Evolutionary conservation across 1,284 basidiomycete genomes (phyloP).

Genomic region (Marasmius fiardii): DNA sequence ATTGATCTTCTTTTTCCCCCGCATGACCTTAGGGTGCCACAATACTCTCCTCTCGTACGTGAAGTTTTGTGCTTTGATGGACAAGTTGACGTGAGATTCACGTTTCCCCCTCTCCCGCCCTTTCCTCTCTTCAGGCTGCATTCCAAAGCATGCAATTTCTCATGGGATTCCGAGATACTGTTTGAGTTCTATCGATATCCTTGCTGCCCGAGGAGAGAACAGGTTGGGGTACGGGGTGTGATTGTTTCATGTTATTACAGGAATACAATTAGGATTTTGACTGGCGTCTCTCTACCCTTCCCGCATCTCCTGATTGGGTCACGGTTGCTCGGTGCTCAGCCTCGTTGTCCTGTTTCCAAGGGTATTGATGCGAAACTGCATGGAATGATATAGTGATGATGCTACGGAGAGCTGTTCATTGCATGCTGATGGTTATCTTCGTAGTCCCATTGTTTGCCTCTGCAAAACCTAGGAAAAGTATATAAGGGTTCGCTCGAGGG

Average conservation of each 20-base stretch:
- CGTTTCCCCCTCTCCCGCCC: slow-evolving; percentile 2
- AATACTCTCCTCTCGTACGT: slow-evolving; percentile 62
- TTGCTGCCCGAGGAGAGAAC: neutral
- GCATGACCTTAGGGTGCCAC: slow-evolving; percentile 47
- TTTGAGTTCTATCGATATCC: slow-evolving; percentile 14
- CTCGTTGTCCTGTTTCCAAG: slow-evolving; percentile 4
- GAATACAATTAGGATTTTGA: neutral
- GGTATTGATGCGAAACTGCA: neutral
- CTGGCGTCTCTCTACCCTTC: neutral
- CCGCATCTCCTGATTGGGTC: slow-evolving; percentile 19
- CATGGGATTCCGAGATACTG: slow-evolving; percentile 57
- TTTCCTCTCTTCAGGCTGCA: slow-evolving; percentile 40
- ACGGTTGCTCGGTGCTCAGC: neutral
- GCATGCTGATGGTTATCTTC: no score
- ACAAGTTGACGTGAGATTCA: neutral
- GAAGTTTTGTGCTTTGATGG: neutral
- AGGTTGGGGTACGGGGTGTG: no score
- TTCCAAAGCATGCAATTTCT: slow-evolving; percentile 70
- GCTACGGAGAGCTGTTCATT: no score
- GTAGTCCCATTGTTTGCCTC: no score
- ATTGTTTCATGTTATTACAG: no score
- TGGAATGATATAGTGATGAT: no score
- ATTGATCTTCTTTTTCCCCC: neutral
- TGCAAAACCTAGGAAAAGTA: neutral
- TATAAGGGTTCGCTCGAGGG: neutral